Conservation (phyloP, 768 basidiomycete species). For the Amanita pallidorosea region DNA sequence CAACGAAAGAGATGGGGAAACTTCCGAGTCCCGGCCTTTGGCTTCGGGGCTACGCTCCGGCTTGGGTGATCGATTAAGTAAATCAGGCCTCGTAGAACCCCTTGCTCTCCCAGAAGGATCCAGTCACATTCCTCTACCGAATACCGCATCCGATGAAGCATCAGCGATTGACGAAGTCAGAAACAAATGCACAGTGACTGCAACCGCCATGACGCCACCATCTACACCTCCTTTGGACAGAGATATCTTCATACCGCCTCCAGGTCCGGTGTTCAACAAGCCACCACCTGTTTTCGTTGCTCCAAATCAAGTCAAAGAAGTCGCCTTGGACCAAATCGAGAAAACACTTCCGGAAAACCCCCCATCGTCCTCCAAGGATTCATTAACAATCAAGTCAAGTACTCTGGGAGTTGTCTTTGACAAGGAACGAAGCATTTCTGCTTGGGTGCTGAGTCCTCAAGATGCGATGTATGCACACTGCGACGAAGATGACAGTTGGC, state of each 20-base stretch:
- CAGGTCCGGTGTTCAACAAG: conserved; percentile 52
- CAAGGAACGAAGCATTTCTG: conserved; percentile 27
- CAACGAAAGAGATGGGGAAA: background rate
- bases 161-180: background rate
- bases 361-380: background rate
- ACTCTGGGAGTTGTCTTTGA: conserved; percentile 45
- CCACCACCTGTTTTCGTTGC: conserved; percentile 41
- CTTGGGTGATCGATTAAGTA: no score
- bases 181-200: conserved; percentile 20
- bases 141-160: background rate
- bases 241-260: conserved; percentile 20
- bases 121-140: background rate
- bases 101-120: no score
- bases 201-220: conserved; percentile 46
- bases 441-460: conserved; percentile 53
- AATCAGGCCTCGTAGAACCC: no score
- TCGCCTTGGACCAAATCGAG: conserved; percentile 15
- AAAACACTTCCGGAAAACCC: background rate
- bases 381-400: conserved; percentile 39
- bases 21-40: background rate
- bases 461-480: conserved; percentile 37
- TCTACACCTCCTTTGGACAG: conserved; percentile 39
- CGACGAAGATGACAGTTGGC: conserved; percentile 71
- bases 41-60: no score
- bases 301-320: conserved; percentile 16